Evolutionary conservation across 352 stramenopile species (phyloP).

Genomic region (Thalassiosira mediterranea): DNA sequence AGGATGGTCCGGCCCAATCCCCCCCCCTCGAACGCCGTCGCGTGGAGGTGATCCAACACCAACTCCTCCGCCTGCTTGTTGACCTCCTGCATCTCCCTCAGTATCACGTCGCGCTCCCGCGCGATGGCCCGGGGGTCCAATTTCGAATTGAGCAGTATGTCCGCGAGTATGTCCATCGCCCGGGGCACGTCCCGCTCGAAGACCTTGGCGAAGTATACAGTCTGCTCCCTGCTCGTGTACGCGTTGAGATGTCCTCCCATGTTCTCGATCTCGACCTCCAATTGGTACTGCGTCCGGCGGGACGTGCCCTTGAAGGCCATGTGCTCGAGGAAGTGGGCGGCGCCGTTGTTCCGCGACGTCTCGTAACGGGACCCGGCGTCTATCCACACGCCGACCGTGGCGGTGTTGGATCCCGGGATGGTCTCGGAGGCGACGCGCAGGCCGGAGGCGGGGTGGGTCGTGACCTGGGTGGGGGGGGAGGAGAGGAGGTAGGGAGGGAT

Average conservation of each 20-base stretch:
- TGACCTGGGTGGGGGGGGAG: slow-evolving; percentile 88
- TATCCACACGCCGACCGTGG: slow-evolving; percentile 93
- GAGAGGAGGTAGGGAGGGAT: slow-evolving; percentile 79
- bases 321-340: slow-evolving; percentile 99
- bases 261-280: slow-evolving; percentile 99
- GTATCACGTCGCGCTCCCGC: slow-evolving; percentile 97
- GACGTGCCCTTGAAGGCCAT: slow-evolving; percentile 99
- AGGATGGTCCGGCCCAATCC: slow-evolving; percentile 98
- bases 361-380: slow-evolving; percentile 92
- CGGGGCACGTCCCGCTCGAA: slow-evolving; percentile 98
- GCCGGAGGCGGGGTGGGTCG: slow-evolving; percentile 95
- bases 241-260: slow-evolving; percentile 99
- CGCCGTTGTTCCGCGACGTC: slow-evolving; percentile 98
- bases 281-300: slow-evolving; percentile 94
- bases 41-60: slow-evolving; percentile 99
- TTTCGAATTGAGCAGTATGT: slow-evolving; percentile 99
- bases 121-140: slow-evolving; percentile 95
- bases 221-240: slow-evolving; percentile 99
- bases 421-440: slow-evolving; percentile 96
- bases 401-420: slow-evolving; percentile 92
- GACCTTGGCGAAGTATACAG: slow-evolving; percentile 99
- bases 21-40: slow-evolving; percentile 97
- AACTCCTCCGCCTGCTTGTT: slow-evolving; percentile 98
- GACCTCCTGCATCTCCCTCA: slow-evolving; percentile 98
- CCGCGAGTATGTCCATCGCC: slow-evolving; percentile 98